Conservation (phyloP, 179 eudicot genomes). For the Corrigiola litoralis region DNA sequence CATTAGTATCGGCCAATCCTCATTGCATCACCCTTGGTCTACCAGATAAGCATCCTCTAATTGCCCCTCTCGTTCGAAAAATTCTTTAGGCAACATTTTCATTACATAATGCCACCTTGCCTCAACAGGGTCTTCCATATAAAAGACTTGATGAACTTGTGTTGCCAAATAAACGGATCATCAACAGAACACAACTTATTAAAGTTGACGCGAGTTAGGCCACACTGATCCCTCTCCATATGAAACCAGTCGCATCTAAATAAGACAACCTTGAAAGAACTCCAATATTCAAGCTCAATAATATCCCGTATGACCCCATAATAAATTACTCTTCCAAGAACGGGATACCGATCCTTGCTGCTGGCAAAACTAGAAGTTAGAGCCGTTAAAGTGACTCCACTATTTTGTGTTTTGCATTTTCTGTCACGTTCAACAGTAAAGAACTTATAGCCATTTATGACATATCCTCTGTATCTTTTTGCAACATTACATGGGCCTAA, state of each 20-base stretch:
- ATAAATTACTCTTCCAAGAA: neutral
- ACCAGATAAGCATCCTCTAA: too few species aligned
- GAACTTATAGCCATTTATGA: neutral
- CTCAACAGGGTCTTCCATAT: too few species aligned
- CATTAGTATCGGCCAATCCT: too few species aligned
- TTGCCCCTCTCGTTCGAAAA: too few species aligned
- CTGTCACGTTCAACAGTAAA: constrained; percentile 3
- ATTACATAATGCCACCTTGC: too few species aligned
- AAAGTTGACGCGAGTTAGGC: too few species aligned
- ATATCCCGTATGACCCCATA: neutral
- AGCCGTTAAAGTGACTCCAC: constrained; percentile 9
- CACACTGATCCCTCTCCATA: neutral
- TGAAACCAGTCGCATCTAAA: neutral
- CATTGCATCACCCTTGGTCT: too few species aligned
- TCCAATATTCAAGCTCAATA: neutral
- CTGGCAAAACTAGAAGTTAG: constrained; percentile 5
- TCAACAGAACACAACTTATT: too few species aligned
- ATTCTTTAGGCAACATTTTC: too few species aligned
- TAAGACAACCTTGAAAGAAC: neutral
- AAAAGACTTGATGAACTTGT: too few species aligned
- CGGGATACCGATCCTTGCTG: neutral
- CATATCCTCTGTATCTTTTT: neutral
- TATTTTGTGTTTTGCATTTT: constrained; percentile 8
- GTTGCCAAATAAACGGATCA: too few species aligned
- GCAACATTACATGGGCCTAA: constrained; percentile 5